Evolutionary conservation across 306 rosid species (phyloP).

Genomic region (peach (Prunus persica)): DNA sequence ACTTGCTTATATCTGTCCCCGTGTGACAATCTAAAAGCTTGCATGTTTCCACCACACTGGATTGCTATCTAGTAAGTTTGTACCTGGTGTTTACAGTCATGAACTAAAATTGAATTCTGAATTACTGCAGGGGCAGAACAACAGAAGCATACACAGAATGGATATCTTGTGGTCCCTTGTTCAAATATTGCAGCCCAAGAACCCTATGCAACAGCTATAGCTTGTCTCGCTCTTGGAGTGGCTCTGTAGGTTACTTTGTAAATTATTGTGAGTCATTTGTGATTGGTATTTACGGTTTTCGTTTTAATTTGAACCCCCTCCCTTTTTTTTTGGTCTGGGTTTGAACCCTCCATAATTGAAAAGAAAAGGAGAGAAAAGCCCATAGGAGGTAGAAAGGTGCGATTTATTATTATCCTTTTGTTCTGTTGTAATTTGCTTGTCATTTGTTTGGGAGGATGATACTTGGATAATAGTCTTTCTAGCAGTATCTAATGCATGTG

Average conservation of each 20-base stretch:
- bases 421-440: constrained; percentile 13
- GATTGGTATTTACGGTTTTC: constrained; percentile 18
- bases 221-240: constrained; percentile 24
- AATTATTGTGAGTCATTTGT: constrained; percentile 27
- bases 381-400: constrained; percentile 14
- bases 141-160: constrained; percentile 78
- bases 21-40: not conserved
- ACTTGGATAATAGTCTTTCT: no score
- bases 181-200: constrained; percentile 81
- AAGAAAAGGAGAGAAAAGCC: constrained; percentile 12
- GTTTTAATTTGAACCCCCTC: not conserved
- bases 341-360: not conserved
- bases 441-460: constrained; percentile 23
- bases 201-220: constrained; percentile 31
- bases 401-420: constrained; percentile 7
- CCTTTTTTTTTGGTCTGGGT: not conserved
- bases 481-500: no score
- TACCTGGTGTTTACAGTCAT: not conserved
- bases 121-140: constrained; percentile 71
- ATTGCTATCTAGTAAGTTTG: not conserved
- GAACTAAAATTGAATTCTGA: constrained; percentile 20
- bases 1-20: not conserved
- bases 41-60: not conserved
- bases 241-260: constrained; percentile 30
- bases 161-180: constrained; percentile 95